Evolutionary conservation across 139 green algal genomes (phyloP).

Genomic region (Chlamydomonas sphaeroides): DNA sequence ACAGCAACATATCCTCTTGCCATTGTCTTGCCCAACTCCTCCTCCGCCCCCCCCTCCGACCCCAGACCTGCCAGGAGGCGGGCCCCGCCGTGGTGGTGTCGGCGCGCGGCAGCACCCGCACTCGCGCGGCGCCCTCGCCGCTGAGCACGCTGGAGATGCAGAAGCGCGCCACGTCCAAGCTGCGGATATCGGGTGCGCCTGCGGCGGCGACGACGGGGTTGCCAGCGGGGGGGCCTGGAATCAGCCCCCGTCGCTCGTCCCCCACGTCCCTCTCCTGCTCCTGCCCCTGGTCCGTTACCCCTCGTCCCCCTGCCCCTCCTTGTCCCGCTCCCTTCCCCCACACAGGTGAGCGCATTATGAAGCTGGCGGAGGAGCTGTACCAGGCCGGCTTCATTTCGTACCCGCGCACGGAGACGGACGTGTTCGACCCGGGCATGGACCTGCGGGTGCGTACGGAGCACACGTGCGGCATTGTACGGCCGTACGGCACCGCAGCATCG

Average conservation of each 20-base stretch:
- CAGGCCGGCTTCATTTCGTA: conserved; percentile 96
- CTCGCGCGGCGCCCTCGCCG: conserved; percentile 69
- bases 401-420: conserved; percentile 95
- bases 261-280: background rate
- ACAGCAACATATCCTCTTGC: too few species aligned
- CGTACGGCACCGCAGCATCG: too few species aligned
- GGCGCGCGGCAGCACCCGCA: conserved; percentile 47
- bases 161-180: conserved; percentile 84
- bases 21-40: too few species aligned
- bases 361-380: conserved; percentile 98
- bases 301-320: too few species aligned
- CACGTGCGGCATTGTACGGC: too few species aligned
- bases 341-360: conserved; percentile 87
- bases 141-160: conserved; percentile 97
- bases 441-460: conserved; percentile 59
- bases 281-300: background rate
- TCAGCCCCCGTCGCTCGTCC: background rate
- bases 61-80: conserved; percentile 38
- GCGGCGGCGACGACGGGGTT: too few species aligned
- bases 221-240: too few species aligned
- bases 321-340: too few species aligned
- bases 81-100: conserved; percentile 36
- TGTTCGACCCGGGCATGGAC: conserved; percentile 83
- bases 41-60: background rate
- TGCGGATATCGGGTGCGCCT: conserved; percentile 80